Evolutionary conservation across 163 green algal genomes (phyloP).

Genomic region (Smithsoniella earleae): DNA sequence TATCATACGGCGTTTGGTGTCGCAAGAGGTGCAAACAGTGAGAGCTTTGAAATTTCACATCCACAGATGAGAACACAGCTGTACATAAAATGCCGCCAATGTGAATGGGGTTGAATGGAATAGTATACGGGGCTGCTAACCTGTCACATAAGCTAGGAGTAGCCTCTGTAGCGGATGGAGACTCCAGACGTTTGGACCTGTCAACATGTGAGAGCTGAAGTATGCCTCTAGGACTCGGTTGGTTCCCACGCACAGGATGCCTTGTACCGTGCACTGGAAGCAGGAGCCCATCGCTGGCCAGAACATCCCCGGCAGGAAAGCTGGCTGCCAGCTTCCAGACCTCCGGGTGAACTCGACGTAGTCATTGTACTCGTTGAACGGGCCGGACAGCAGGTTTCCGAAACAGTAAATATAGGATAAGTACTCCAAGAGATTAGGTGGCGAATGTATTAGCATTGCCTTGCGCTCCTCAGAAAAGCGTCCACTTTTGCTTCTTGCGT

Average conservation of each 20-base stretch:
- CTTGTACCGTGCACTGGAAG: neutral
- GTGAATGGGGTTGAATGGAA: neutral
- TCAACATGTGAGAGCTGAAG: neutral
- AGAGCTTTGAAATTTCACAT: too few relatives aligned
- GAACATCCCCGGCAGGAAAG: constrained; percentile 34
- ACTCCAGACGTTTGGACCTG: neutral
- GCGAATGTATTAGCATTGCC: constrained; percentile 35
- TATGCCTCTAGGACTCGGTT: neutral
- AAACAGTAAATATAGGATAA: constrained; percentile 65
- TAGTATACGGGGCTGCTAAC: neutral
- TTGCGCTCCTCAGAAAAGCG: constrained; percentile 13
- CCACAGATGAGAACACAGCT: neutral
- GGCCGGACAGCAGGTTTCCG: constrained; percentile 79
- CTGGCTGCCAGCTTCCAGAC: constrained; percentile 21
- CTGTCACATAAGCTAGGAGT: neutral
- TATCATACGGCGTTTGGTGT: neutral
- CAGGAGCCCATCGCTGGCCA: neutral
- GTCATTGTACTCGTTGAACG: constrained; percentile 71
- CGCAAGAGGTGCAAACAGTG: neutral
- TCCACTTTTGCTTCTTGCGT: neutral
- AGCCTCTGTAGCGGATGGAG: neutral
- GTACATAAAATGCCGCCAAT: neutral
- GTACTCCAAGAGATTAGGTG: constrained; percentile 64
- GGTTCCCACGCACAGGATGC: neutral
- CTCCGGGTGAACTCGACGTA: constrained; percentile 52